Base-by-base conservation (phyloP, 228 moss, liverwort and hornwort genomes). In the Sphagnum fallax region DNA sequence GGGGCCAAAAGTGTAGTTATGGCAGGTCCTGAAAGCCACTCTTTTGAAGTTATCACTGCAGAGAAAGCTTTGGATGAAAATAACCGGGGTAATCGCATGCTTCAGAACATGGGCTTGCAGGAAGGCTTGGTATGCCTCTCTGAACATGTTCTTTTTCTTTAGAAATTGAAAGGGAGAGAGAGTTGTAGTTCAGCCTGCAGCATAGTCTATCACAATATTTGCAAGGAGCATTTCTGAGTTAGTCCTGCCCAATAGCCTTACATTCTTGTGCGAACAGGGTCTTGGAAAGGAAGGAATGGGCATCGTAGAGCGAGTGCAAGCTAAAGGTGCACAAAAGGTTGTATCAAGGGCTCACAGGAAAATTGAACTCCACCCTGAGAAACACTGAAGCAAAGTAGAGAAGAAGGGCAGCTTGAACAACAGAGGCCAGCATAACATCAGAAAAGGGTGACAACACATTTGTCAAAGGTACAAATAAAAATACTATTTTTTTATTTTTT, bases 91-190 rank as follows among this genome's bases (percentile, higher is more conserved):
- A 98, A 98, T 75, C 92, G 98, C 67, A 98, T 98, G 98, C 90
- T 98, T 61, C 92, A 94, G 57, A 98, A 84, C 74, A 98, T 98
- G 98, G 98, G 94, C 47, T 98, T 94, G 98, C 94, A 98, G 81
- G 94, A 98, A 86, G 98, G 98, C 81, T 92, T 90, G 76, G 98
- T 98, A 87, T 75, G 90, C 66, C 13, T 5, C 16, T 49, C 18
- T 10, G 12, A 49, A 64, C 64, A 32, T 64, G 18, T 9, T 64
- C 10, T 64, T 32, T 32, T 32, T 32, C 32, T 32, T 32, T 32
- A 32, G 32, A 32, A 1, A 32, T 2, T 32, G 32, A 32, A 32
- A 32, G 32, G 32, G 32, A 32, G 32, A 32, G 32, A 32, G 32
- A 32, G 32, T 32, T 32, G 2, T 32, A 32, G 32, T 32, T 32